Evolutionary conservation across 1,284 basidiomycete species (phyloP), one percentile per base, ranked within the genome.

Genomic region (Omphalotus olearius): DNA sequence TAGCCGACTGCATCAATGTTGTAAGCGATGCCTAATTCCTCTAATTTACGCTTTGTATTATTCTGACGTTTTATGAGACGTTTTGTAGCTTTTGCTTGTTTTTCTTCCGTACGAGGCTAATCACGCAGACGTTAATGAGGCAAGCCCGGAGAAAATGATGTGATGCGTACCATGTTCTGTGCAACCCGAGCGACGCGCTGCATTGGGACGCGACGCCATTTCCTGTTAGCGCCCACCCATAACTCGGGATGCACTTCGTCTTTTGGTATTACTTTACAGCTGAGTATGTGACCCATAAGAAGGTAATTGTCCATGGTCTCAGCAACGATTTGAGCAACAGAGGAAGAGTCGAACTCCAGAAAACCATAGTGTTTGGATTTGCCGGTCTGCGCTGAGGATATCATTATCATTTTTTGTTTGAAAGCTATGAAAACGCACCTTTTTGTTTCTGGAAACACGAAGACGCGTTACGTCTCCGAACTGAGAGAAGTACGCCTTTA

Each of bases 281-380:
- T 84, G 45, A 99, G 76, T 57, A 99, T 85, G 62, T 97, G 93
- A 3, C 95, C 95, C 76, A 91, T 84, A 59, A 99, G 77, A 26
- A 99, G 81, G 69, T 98, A 99, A 73, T 98, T 98, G 78, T 99
- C 84, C 96, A 99, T 98, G 42, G 97, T 99, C 64, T 99, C 97
- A 5, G 91, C 88, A 9, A 98, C 97, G 57, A 99, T 98, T 64
- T 92, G 73, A 0, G 96, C 95, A 40, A 99, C 95, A 1, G 90
- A 82, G 13, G 81, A 78, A 35, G 92, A 93, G 53, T 87, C 83
- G 66, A 99, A 97, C 70, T 99, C 96, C 64, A 99, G 78, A 73
- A 98, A 99, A 2, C 83, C 96, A 68, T 98, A 99, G 70, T 98
- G 96, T 69, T 97, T 98, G 30, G 94, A 94, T 51, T 81, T 82